Base-by-base conservation (phyloP, 805 yeast species). In the Kurtzmaniella fragi region DNA sequence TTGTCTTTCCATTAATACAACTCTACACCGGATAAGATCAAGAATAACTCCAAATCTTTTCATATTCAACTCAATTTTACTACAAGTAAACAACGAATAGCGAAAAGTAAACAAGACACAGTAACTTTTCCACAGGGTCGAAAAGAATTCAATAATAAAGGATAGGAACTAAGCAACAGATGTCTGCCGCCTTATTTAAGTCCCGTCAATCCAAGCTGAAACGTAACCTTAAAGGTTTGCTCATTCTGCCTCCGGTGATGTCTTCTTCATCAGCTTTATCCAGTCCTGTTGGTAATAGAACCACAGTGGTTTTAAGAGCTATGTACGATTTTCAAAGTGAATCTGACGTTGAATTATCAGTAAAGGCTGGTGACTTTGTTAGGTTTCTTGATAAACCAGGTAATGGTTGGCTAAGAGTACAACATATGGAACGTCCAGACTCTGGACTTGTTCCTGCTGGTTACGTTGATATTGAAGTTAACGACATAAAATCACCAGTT, bases 321-420 rank as follows among this genome's bases (percentile, higher is more conserved):
- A 61, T 57, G 39, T 67, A 64, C 45, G 42, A 46, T n/a, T 66
- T 67, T 42, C 35, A 31, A 2, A 63, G 63, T 5, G 61, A 56
- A 43, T 45, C 43, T 7, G 33, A 26, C 1, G 50, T 53, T 17
- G 71, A 67, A 38, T 42, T 67, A 20, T 42, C 53, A 8, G 52
- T 63, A 3, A 42, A 41, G 7, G 42, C 54, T 12, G 50, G 54
- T 5, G 67, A 62, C 11, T 59, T 56, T 43, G 47, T 65, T 28
- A 58, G 57, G 40, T 45, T 66, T 11, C 27, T 66, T 4, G 59
- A 61, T 16, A 49, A 65, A 23, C 62, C 60, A 2, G 71, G 70
- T 2, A 62, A 64, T 43, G 73, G 72, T 17, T 66, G 71, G 72
- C 39, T 67, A 17, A 41, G 49, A 29, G 71, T 67, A 3, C 58